phyloP scores from a whole-genome alignment of 345 rosid genomes.

The Crucihimalaya himalaica region DNA sequence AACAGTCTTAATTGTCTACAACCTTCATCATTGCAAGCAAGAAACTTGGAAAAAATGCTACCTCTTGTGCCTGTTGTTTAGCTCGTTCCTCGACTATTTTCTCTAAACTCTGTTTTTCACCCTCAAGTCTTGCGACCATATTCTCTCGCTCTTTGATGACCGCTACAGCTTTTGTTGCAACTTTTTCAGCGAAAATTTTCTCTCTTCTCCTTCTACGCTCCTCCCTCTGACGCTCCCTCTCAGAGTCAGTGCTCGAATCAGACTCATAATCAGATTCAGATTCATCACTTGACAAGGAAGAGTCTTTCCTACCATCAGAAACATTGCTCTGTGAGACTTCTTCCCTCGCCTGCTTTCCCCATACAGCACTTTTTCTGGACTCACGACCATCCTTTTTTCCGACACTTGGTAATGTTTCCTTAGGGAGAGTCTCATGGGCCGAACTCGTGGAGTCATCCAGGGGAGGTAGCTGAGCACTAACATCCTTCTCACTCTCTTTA shows the following conservation, averaged over 20 bases:
- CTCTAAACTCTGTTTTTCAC: constrained; percentile 94
- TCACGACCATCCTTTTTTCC: constrained; percentile 44
- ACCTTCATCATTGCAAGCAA: not conserved
- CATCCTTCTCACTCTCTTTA: constrained; percentile 45
- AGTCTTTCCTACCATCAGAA: constrained; percentile 53
- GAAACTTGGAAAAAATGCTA: constrained; percentile 26
- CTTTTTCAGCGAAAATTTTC: constrained; percentile 73
- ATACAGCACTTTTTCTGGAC: constrained; percentile 37
- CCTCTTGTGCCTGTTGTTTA: constrained; percentile 95
- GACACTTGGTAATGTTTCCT: constrained; percentile 29
- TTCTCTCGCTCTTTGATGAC: constrained; percentile 84
- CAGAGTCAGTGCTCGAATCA: constrained; percentile 77
- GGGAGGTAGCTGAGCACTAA: constrained; percentile 34
- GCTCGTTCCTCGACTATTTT: constrained; percentile 91
- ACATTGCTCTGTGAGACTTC: constrained; percentile 42
- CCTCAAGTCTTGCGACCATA: constrained; percentile 85
- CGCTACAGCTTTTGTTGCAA: constrained; percentile 73
- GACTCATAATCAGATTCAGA: constrained; percentile 59
- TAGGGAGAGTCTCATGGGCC: constrained; percentile 31
- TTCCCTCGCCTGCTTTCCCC: constrained; percentile 43
- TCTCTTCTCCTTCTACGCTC: constrained; percentile 69
- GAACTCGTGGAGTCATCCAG: constrained; percentile 38
- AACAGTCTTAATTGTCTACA: not conserved
- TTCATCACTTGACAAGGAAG: constrained; percentile 44
- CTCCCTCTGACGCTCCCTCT: constrained; percentile 78